Percentiles rank a stretch among this genome's conserved stretches.
phyloP scores from a whole-genome alignment of 352 stramenopile species.

The Pythium coloratum region DNA sequence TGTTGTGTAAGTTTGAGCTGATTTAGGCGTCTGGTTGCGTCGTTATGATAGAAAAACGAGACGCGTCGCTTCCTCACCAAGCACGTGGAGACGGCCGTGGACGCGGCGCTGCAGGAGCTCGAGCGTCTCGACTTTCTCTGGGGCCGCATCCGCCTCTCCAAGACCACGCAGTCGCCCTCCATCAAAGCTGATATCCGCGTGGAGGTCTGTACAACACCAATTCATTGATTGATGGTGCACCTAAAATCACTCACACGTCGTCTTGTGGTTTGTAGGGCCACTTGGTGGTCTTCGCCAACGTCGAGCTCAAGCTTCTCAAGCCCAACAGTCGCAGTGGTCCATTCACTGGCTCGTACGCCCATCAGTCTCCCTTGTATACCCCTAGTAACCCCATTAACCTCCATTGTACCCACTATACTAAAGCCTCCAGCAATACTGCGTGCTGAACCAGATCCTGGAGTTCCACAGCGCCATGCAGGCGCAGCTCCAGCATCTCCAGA shows the following conservation, averaged over 20 bases:
- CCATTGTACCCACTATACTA: neutral
- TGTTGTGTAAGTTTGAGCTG: neutral
- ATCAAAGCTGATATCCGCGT: slow-evolving; percentile 76
- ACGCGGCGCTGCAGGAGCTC: slow-evolving; percentile 58
- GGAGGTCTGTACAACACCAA: slow-evolving; percentile 35
- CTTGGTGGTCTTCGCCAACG: slow-evolving; percentile 67
- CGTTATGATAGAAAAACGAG: slow-evolving; percentile 48
- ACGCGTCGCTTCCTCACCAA: slow-evolving; percentile 60
- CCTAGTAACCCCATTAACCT: neutral
- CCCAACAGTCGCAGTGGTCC: slow-evolving; percentile 43
- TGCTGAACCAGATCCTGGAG: slow-evolving; percentile 85
- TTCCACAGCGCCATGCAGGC: slow-evolving; percentile 71
- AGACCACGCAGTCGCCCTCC: slow-evolving; percentile 34
- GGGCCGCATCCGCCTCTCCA: slow-evolving; percentile 73
- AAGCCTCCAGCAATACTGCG: slow-evolving; percentile 80
- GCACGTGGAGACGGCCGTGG: slow-evolving; percentile 50
- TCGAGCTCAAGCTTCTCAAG: slow-evolving; percentile 72
- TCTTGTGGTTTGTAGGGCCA: slow-evolving; percentile 46
- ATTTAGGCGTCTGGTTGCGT: neutral
- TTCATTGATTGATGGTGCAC: neutral
- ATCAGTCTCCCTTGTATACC: neutral
- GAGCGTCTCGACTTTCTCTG: slow-evolving; percentile 85
- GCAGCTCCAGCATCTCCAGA: slow-evolving; percentile 47
- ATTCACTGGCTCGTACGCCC: slow-evolving; percentile 50
- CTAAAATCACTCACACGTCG: neutral